Conservation (phyloP, 768 basidiomycete species). For the Phaffia tasmanica region DNA sequence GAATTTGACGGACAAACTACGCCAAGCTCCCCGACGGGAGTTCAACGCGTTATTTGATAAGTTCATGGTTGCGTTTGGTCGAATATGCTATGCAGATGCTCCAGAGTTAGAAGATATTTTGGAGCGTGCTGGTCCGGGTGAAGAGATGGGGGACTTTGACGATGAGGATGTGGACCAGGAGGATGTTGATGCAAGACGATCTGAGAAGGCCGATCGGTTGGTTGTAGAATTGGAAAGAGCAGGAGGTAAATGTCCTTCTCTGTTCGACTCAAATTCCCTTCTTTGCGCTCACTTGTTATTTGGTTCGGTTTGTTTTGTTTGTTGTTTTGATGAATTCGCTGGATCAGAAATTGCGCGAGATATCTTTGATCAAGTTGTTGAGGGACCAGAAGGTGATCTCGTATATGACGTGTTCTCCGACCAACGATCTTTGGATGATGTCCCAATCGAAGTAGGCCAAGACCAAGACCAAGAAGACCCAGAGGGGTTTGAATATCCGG, state of each 20-base stretch:
- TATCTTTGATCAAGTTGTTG: conserved; percentile 33
- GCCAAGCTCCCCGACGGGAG: conserved; percentile 26
- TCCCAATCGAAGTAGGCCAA: too few relatives aligned
- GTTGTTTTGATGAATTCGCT: neutral
- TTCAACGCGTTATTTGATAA: conserved; percentile 33
- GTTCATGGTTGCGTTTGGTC: conserved; percentile 32
- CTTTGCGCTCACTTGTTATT: conserved; percentile 10
- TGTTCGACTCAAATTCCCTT: conserved; percentile 16
- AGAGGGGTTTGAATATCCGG: too few relatives aligned
- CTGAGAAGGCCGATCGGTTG: conserved; percentile 14
- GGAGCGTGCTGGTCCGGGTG: conserved; percentile 4
- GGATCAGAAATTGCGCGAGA: conserved; percentile 33
- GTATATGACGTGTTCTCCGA: conserved; percentile 33
- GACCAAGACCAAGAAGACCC: too few relatives aligned
- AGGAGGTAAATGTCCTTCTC: conserved; percentile 12
- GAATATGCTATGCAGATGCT: conserved; percentile 32
- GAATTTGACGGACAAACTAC: conserved; percentile 21
- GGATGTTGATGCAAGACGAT: neutral
- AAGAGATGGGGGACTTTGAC: neutral
- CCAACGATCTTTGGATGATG: too few relatives aligned
- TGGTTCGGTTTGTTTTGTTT: neutral
- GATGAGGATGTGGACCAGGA: neutral
- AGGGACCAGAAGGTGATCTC: conserved; percentile 36
- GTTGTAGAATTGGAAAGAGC: conserved; percentile 22
- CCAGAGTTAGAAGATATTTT: conserved; percentile 25